Percentiles rank a stretch among this genome's conserved stretches.
phyloP scores from a whole-genome alignment of 176 grass and related monocot species.

The Triticum monococcum region DNA sequence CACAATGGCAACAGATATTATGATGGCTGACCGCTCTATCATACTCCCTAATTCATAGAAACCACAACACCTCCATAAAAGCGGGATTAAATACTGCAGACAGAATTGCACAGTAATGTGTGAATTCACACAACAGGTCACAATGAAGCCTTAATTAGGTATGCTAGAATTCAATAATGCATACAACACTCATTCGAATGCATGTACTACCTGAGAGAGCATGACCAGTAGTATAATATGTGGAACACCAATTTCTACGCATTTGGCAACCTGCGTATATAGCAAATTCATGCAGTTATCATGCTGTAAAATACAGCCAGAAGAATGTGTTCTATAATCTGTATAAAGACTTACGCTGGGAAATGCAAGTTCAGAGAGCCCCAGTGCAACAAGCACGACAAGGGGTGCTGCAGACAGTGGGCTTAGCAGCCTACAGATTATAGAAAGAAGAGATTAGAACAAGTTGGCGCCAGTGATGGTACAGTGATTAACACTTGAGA shows the following conservation, averaged over 20 bases:
- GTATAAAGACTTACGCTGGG: conserved; percentile 50
- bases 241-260: conserved; percentile 85
- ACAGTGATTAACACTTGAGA: neutral
- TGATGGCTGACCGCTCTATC: no score
- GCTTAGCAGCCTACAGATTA: conserved; percentile 50
- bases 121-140: no score
- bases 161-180: no score
- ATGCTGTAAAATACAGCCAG: neutral
- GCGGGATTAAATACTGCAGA: neutral
- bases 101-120: no score
- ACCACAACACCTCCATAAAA: no score
- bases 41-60: no score
- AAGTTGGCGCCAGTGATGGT: neutral
- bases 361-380: conserved; percentile 93
- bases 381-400: conserved; percentile 73
- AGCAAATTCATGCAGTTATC: neutral
- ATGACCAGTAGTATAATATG: conserved; percentile 72
- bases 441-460: neutral
- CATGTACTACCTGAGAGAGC: conserved; percentile 82
- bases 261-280: conserved; percentile 72
- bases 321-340: neutral
- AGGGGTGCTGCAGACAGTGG: conserved; percentile 85
- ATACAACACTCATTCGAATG: no score
- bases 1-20: conserved; percentile 53
- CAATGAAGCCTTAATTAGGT: no score